Evolutionary conservation across 495 filamentous ascomycete species (phyloP).

Genomic region (Rhypophila decipiens): DNA sequence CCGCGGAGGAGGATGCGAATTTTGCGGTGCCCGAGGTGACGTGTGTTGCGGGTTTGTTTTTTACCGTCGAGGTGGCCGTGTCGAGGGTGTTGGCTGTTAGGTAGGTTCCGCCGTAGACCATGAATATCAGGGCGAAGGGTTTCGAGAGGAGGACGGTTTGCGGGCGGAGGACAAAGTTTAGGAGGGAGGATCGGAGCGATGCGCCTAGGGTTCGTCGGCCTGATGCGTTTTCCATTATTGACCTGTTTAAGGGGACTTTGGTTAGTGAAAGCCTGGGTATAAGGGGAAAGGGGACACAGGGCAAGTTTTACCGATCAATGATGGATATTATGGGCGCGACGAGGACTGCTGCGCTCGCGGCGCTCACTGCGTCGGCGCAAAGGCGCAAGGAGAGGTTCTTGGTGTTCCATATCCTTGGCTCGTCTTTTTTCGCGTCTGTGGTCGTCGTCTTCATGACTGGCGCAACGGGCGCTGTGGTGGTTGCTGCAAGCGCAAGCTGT

Average conservation of each 20-base stretch:
- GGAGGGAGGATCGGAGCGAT: conserved; percentile 60
- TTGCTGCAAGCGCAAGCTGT: not conserved
- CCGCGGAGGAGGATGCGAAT: conserved; percentile 73
- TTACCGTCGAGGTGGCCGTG: conserved; percentile 63
- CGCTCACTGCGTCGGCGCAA: conserved; percentile 66
- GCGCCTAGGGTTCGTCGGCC: conserved; percentile 64
- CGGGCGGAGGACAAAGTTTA: conserved; percentile 60
- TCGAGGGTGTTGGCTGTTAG: conserved; percentile 84
- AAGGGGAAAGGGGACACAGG: no score
- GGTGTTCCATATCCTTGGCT: conserved; percentile 63
- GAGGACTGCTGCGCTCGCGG: conserved; percentile 68
- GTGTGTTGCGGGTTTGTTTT: conserved; percentile 44
- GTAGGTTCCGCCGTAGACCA: conserved; percentile 87
- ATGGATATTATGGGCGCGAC: conserved; percentile 85
- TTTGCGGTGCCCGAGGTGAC: conserved; percentile 72
- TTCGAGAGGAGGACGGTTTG: conserved; percentile 65
- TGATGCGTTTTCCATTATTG: conserved; percentile 92
- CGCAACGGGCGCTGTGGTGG: not conserved
- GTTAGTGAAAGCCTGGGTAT: not conserved
- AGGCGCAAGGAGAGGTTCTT: conserved; percentile 61
- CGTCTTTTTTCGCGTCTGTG: not conserved
- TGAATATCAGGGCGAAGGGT: conserved; percentile 81
- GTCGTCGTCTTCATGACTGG: not conserved
- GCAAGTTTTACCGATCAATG: conserved; percentile 76
- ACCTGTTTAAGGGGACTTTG: conserved; percentile 39